phyloP scores from a whole-genome alignment of 352 stramenopile genomes.

The Thalassiosira mediterranea region DNA sequence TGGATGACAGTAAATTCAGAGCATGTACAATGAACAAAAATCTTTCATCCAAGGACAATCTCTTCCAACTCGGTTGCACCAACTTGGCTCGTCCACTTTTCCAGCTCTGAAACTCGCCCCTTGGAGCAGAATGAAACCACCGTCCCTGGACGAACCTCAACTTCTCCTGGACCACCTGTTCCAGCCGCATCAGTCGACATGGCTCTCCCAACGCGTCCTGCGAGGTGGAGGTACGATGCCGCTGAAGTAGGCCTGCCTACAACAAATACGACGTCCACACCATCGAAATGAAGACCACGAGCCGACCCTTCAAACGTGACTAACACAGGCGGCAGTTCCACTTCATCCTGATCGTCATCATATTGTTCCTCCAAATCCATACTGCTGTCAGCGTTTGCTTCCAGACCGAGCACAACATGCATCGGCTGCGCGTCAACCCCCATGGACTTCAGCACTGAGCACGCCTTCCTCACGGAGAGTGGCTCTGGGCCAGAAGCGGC shows the following conservation, averaged over 20 bases:
- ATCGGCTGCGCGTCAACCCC: conserved; percentile 64
- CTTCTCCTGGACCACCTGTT: conserved; percentile 9
- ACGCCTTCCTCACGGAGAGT: conserved; percentile 55
- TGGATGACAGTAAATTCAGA: no score
- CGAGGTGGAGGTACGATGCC: conserved; percentile 66
- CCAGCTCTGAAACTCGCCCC: conserved; percentile 54
- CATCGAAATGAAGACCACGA: conserved; percentile 71
- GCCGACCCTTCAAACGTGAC: conserved; percentile 75
- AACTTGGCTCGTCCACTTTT: conserved; percentile 72
- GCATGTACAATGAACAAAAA: conserved; percentile 12
- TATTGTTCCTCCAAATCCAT: background rate
- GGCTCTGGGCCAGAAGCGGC: conserved; percentile 23
- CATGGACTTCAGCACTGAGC: conserved; percentile 45
- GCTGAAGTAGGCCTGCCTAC: conserved; percentile 54
- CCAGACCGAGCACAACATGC: conserved; percentile 64
- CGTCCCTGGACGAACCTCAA: conserved; percentile 50
- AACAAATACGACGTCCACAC: conserved; percentile 64
- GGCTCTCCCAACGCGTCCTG: conserved; percentile 52
- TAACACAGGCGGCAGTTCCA: conserved; percentile 57
- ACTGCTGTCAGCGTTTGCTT: conserved; percentile 34
- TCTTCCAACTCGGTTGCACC: conserved; percentile 64
- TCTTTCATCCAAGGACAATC: conserved; percentile 28
- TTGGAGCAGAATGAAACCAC: conserved; percentile 67
- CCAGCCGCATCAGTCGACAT: conserved; percentile 12
- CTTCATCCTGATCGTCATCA: conserved; percentile 25